A percentile compares a stretch with the other conserved stretches of the same genome.
Conservation (phyloP, 495 filamentous ascomycete genomes). For the Neurospora terricola region DNA sequence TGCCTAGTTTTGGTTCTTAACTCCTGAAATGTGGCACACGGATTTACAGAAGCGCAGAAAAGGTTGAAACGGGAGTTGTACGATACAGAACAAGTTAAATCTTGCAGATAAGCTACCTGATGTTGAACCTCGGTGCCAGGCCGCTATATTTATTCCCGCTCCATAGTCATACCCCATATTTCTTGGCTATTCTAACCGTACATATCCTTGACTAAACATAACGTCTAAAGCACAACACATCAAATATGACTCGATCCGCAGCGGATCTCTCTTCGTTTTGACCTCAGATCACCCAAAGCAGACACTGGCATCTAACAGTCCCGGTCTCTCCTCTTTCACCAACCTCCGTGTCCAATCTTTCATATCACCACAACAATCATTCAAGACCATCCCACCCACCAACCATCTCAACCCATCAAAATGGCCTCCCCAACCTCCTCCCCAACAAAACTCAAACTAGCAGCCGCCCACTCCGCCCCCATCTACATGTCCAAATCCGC, state of each 20-base stretch:
- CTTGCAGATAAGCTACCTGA: neutral
- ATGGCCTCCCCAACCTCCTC: slow-evolving; percentile 2
- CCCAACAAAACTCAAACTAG: slow-evolving; percentile 21
- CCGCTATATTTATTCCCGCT: neutral
- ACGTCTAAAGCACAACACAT: neutral
- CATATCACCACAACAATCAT: neutral
- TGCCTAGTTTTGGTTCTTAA: neutral
- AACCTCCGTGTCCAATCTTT: neutral
- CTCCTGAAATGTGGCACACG: neutral
- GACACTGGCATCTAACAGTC: neutral
- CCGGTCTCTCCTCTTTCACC: neutral
- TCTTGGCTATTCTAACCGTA: neutral
- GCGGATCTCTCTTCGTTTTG: neutral
- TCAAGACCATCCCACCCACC: neutral
- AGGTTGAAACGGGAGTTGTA: neutral
- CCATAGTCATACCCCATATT: neutral
- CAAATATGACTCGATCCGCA: neutral
- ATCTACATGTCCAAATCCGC: slow-evolving; percentile 27
- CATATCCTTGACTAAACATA: neutral
- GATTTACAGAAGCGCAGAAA: neutral
- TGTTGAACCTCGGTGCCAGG: neutral
- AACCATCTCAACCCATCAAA: neutral
- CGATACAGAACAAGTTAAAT: neutral
- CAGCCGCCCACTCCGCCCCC: slow-evolving; percentile 25
- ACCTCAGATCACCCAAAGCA: neutral